These are phyloP conservation scores for Clonostachys rhizophaga DNA, from an alignment of 2,329 filamentous ascomycete species.

Conservation along the genomic window DNA sequence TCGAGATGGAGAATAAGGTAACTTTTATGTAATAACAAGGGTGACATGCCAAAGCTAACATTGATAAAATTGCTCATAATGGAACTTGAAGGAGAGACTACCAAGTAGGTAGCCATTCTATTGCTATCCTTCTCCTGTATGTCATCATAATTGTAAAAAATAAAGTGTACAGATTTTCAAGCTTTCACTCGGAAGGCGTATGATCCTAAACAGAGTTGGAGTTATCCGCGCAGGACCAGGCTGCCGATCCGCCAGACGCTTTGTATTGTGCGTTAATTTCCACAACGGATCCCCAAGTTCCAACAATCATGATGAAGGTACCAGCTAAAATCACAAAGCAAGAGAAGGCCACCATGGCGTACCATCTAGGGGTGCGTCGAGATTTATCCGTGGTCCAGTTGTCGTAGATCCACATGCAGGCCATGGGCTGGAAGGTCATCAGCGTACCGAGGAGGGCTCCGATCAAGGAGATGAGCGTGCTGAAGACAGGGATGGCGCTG, in stretches of 20 bases:
- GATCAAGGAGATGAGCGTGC: slow-evolving; percentile 15
- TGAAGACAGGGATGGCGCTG: slow-evolving; percentile 19
- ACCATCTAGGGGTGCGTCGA: neutral
- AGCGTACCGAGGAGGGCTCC: slow-evolving; percentile 17
- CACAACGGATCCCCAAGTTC: slow-evolving; percentile 36
- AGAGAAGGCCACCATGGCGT: slow-evolving; percentile 6
- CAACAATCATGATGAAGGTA: slow-evolving; percentile 33
- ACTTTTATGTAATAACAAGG: too few relatives aligned
- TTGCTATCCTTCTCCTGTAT: neutral
- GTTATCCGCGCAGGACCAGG: slow-evolving; percentile 38
- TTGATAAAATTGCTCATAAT: too few relatives aligned
- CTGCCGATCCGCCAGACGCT: slow-evolving; percentile 22
- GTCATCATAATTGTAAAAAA: neutral
- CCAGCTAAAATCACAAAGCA: slow-evolving; percentile 10
- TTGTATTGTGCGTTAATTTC: slow-evolving; percentile 23
- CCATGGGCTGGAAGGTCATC: slow-evolving; percentile 18
- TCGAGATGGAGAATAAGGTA: too few relatives aligned
- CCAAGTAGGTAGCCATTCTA: neutral
- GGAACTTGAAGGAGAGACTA: too few relatives aligned
- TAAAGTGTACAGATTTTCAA: too few relatives aligned
- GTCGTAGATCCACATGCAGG: slow-evolving; percentile 36
- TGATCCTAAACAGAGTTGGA: slow-evolving; percentile 15
- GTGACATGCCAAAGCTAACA: too few relatives aligned
- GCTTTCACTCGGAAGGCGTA: too few relatives aligned
- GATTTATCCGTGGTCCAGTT: slow-evolving; percentile 18